Evolutionary conservation across 352 stramenopile genomes (phyloP).

Genomic region (Phytopythium aichiense): DNA sequence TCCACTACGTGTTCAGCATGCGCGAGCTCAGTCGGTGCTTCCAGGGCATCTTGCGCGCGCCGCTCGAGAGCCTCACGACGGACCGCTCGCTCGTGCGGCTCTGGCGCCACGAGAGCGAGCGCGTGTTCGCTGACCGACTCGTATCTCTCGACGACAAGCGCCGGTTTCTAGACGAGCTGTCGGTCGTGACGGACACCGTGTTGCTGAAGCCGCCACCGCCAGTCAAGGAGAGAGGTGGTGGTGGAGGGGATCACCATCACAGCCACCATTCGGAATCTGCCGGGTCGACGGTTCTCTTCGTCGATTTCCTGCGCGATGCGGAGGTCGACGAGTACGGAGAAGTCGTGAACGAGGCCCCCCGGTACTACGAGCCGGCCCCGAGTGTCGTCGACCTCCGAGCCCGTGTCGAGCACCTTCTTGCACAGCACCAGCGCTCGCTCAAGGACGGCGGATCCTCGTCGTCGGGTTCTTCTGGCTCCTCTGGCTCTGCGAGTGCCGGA

Average conservation of each 20-base stretch:
- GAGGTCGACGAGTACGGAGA: slow-evolving; percentile 82
- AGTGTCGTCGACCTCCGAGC: slow-evolving; percentile 41
- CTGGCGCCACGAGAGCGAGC: slow-evolving; percentile 84
- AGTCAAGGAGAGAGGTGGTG: slow-evolving; percentile 15
- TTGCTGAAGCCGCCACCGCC: slow-evolving; percentile 24
- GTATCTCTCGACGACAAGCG: slow-evolving; percentile 71
- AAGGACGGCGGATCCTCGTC: slow-evolving; percentile 1
- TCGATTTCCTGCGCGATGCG: slow-evolving; percentile 86
- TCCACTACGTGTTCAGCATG: slow-evolving; percentile 82
- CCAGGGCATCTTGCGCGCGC: slow-evolving; percentile 69
- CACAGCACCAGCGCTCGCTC: slow-evolving; percentile 83
- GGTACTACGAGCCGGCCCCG: slow-evolving; percentile 73
- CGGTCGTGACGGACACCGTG: slow-evolving; percentile 38
- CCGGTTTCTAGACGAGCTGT: slow-evolving; percentile 55
- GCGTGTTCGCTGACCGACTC: slow-evolving; percentile 78
- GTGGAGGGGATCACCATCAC: neutral
- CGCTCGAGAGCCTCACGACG: slow-evolving; percentile 40
- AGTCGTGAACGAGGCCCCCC: slow-evolving; percentile 69
- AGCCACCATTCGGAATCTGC: neutral
- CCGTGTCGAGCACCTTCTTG: slow-evolving; percentile 59
- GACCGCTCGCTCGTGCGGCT: slow-evolving; percentile 59
- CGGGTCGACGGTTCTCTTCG: slow-evolving; percentile 32
- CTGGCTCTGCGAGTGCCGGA: neutral
- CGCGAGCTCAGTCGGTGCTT: slow-evolving; percentile 71
- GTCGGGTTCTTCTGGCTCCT: neutral